These are phyloP conservation scores for Speleostelium caveatum DNA, from an alignment of 78 protist species.

Conservation along the genomic window DNA sequence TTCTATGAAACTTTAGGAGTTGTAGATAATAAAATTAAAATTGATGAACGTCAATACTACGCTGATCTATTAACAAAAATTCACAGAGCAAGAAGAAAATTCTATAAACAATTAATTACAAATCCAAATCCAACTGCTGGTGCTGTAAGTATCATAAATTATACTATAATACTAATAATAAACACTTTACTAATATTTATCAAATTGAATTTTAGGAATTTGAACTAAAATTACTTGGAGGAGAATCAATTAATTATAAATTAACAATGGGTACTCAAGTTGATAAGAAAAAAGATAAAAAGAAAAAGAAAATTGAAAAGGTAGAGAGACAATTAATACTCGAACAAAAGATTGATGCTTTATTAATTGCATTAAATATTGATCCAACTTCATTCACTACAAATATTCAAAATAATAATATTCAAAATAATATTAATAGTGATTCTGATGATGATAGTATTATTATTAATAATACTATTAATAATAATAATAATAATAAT, in stretches of 20 bases:
- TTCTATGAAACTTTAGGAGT: neutral
- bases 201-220: neutral
- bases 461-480: neutral
- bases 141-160: constrained; percentile 8
- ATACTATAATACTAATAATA: neutral
- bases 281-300: constrained; percentile 18
- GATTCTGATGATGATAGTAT: neutral
- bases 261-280: constrained; percentile 9
- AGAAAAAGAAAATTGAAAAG: constrained; percentile 7
- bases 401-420: neutral
- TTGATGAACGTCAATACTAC: constrained; percentile 42
- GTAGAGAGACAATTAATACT: neutral
- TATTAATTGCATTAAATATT: constrained; percentile 15
- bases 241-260: neutral
- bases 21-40: constrained; percentile 10
- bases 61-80: constrained; percentile 62
- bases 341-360: constrained; percentile 21
- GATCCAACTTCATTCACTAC: neutral
- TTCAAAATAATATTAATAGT: neutral
- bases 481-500: neutral
- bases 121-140: constrained; percentile 9
- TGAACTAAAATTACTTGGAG: constrained; percentile 63
- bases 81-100: constrained; percentile 14
- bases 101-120: constrained; percentile 7
- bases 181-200: neutral